Conservation (phyloP, 257 asterid genomes). For the Gentiana macrophylla region DNA sequence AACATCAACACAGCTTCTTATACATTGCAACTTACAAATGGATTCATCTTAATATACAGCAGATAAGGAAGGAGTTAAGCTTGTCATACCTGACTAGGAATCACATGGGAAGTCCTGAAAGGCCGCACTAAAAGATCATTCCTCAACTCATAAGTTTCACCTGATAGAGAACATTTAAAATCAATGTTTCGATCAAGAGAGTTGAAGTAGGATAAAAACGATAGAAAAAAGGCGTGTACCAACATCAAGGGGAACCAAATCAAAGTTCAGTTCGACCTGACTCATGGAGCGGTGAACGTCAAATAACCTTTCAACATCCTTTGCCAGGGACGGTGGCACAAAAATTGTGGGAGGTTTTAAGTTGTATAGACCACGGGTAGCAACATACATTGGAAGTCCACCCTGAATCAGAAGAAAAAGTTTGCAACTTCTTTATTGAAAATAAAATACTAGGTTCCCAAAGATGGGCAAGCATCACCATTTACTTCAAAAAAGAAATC, state of each 20-base stretch:
- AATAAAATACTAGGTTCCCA: neutral
- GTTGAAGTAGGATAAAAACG: slow-evolving; percentile 7
- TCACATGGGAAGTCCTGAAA: slow-evolving; percentile 80
- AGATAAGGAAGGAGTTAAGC: neutral
- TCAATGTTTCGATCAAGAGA: slow-evolving; percentile 7
- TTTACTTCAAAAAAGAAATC: too few species aligned
- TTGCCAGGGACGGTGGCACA: slow-evolving; percentile 81
- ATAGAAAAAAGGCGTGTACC: slow-evolving; percentile 33
- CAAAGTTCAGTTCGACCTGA: slow-evolving; percentile 63
- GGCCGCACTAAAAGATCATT: slow-evolving; percentile 89
- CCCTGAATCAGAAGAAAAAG: slow-evolving; percentile 48
- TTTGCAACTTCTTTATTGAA: neutral
- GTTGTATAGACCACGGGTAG: slow-evolving; percentile 82
- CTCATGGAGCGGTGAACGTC: slow-evolving; percentile 80
- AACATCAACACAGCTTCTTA: neutral
- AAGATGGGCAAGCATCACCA: too few species aligned
- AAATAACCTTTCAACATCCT: slow-evolving; percentile 66
- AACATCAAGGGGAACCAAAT: slow-evolving; percentile 77
- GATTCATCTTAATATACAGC: neutral
- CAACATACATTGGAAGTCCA: slow-evolving; percentile 95
- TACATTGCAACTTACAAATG: neutral
- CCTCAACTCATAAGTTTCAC: slow-evolving; percentile 99
- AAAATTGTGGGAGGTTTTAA: slow-evolving; percentile 85
- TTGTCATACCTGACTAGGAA: slow-evolving; percentile 68
- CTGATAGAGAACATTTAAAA: slow-evolving; percentile 25